These are phyloP conservation scores for Paspalum vaginatum DNA, from an alignment of 176 grass and related monocot species.

Conservation along the genomic window DNA sequence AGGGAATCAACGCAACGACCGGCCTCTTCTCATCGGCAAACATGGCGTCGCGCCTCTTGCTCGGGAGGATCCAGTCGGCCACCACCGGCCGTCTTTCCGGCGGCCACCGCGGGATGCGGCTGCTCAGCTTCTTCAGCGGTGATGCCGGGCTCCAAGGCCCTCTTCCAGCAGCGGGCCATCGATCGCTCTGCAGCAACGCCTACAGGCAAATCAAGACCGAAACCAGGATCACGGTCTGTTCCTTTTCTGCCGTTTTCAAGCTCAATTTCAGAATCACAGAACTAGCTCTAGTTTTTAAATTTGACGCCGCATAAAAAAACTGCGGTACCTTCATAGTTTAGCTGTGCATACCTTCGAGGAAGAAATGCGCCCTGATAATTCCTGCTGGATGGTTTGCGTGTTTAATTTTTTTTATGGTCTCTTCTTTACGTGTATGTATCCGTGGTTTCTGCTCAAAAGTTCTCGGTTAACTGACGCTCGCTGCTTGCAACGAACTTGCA, in stretches of 20 bases:
- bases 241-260: neutral
- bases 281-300: neutral
- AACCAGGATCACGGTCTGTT: conserved; percentile 28
- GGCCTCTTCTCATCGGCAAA: neutral
- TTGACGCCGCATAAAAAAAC: too few species aligned
- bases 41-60: conserved; percentile 28
- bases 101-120: too few species aligned
- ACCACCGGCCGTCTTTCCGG: neutral
- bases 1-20: neutral
- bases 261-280: neutral
- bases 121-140: neutral
- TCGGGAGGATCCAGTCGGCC: conserved; percentile 18
- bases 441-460: neutral
- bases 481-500: conserved; percentile 27
- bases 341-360: neutral
- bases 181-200: conserved; percentile 1
- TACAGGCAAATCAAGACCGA: neutral
- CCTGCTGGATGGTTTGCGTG: neutral
- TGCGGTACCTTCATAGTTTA: too few species aligned
- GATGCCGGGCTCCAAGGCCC: neutral
- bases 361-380: neutral
- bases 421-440: neutral
- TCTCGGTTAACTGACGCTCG: neutral
- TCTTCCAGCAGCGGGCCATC: neutral
- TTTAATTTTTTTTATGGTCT: too few species aligned